Evolutionary conservation across 2,329 filamentous ascomycete species (phyloP).

Genomic region (Mycosphaerella sp.): DNA sequence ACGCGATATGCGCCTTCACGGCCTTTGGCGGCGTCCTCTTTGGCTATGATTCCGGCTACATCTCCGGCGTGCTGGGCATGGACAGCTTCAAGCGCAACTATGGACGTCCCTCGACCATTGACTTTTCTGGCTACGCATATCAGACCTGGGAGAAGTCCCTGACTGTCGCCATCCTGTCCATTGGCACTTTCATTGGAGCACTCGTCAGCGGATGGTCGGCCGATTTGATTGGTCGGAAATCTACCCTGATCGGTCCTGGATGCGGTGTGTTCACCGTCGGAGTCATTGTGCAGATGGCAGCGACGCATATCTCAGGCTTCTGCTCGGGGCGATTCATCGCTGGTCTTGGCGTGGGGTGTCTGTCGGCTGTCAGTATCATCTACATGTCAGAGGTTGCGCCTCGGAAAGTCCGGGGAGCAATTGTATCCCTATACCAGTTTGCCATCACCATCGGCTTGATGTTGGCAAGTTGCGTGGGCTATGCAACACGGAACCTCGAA

Average conservation of each 20-base stretch:
- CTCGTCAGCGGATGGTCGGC: slow-evolving; percentile 52
- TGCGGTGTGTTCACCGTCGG: slow-evolving; percentile 55
- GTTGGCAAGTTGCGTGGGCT: slow-evolving; percentile 67
- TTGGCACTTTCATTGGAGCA: slow-evolving; percentile 70
- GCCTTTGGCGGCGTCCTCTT: slow-evolving; percentile 57
- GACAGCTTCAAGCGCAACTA: slow-evolving; percentile 41
- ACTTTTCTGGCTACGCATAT: slow-evolving; percentile 26
- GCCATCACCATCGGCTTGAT: slow-evolving; percentile 75
- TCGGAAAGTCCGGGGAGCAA: slow-evolving; percentile 67
- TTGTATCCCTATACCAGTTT: slow-evolving; percentile 77
- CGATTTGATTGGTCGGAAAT: slow-evolving; percentile 60
- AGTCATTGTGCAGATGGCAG: slow-evolving; percentile 53
- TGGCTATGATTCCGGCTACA: slow-evolving; percentile 54
- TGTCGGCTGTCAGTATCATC: slow-evolving; percentile 56
- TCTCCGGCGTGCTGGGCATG: slow-evolving; percentile 48
- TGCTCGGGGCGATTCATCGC: slow-evolving; percentile 67
- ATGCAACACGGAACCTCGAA: slow-evolving; percentile 57
- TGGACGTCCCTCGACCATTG: slow-evolving; percentile 21
- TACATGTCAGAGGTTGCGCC: slow-evolving; percentile 42
- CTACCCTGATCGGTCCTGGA: slow-evolving; percentile 53
- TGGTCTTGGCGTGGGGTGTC: slow-evolving; percentile 65
- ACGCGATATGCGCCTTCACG: slow-evolving; percentile 55
- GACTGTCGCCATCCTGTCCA: slow-evolving; percentile 68
- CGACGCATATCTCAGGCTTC: slow-evolving; percentile 57
- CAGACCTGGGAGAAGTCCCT: slow-evolving; percentile 45